Conservation (phyloP, 116 monocot species). For the Thalassia testudinum region DNA sequence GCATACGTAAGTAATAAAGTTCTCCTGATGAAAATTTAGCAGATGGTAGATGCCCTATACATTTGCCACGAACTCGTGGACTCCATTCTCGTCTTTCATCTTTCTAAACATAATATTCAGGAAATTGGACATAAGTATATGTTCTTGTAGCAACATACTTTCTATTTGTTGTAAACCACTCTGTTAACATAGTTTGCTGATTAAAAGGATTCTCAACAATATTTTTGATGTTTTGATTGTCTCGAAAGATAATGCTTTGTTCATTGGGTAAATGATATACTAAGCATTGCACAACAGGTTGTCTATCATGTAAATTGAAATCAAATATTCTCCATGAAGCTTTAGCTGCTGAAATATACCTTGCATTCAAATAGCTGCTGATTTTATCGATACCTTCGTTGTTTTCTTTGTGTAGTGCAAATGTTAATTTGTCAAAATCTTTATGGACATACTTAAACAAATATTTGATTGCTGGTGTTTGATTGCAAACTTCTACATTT, state of each 20-base stretch:
- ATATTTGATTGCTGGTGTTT: conserved; percentile 4
- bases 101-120: neutral
- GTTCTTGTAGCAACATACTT: neutral
- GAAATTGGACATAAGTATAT: neutral
- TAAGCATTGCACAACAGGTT: neutral
- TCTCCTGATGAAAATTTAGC: neutral
- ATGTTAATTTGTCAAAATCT: neutral
- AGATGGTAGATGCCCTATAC: neutral
- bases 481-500: conserved; percentile 1
- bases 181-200: neutral
- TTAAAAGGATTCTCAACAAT: neutral
- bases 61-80: neutral
- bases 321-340: conserved; percentile 9
- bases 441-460: conserved; percentile 5
- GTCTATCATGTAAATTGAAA: neutral
- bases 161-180: conserved; percentile 5
- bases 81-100: neutral
- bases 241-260: neutral
- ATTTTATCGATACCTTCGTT: conserved; percentile 4
- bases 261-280: neutral
- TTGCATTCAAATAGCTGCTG: neutral
- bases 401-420: neutral
- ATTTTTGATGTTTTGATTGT: neutral
- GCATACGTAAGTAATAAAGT: conserved; percentile 1
- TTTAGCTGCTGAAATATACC: conserved; percentile 4